phyloP scores from a whole-genome alignment of 1,139 yeast species.

The Candida mesenterica region DNA sequence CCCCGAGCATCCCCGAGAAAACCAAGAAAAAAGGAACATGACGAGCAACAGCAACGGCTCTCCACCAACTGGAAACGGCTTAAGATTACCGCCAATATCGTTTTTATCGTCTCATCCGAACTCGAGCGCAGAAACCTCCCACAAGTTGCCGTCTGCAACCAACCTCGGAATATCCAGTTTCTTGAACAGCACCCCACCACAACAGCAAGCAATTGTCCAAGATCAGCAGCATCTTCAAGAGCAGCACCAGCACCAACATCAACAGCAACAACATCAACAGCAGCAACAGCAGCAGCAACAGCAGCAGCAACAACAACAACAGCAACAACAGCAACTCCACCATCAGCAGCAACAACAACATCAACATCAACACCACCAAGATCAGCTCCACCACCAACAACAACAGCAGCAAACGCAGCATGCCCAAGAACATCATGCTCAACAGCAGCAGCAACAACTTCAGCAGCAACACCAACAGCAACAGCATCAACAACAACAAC shows the following conservation, averaged over 20 bases:
- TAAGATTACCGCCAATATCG: conserved; percentile 30
- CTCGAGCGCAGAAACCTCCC: conserved; percentile 11
- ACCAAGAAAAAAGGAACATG: no score
- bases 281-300: conserved; percentile 9
- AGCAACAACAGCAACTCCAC: conserved; percentile 3
- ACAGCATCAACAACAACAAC: conserved; percentile 10
- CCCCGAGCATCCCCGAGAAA: no score
- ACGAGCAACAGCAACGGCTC: neutral
- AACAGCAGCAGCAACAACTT: neutral
- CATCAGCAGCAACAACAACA: conserved; percentile 8
- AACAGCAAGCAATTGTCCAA: conserved; percentile 3
- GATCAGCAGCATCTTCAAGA: neutral
- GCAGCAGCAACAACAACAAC: conserved; percentile 10
- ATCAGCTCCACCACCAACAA: conserved; percentile 12
- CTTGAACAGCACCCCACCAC: conserved; percentile 11
- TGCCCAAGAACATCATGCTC: conserved; percentile 1
- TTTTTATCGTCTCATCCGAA: conserved; percentile 21
- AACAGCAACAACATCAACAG: neutral
- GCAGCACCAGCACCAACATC: neutral
- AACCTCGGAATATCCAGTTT: conserved; percentile 22
- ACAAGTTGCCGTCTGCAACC: conserved; percentile 19
- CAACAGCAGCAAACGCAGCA: conserved; percentile 1
- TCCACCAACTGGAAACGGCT: conserved; percentile 11
- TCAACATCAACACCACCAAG: conserved; percentile 6
- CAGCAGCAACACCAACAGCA: conserved; percentile 9